phyloP scores from a whole-genome alignment of 2,329 filamentous ascomycete genomes.

The Penicillium sp. region DNA sequence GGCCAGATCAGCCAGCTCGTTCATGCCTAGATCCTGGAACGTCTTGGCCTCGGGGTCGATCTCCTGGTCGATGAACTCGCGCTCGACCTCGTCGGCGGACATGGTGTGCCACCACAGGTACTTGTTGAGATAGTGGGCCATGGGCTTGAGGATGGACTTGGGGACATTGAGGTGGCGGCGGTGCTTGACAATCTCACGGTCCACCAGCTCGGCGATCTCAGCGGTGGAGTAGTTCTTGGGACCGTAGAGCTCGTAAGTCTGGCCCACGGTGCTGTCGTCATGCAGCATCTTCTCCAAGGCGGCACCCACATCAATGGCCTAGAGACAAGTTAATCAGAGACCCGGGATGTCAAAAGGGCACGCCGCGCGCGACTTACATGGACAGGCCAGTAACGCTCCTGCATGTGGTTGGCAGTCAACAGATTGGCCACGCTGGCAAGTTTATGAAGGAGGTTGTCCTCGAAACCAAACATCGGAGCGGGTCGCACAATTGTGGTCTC shows the following conservation, averaged over 20 bases:
- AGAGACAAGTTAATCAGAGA: conserved; percentile 6
- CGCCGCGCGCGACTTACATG: conserved; percentile 59
- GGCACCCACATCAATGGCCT: conserved; percentile 85
- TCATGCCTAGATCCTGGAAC: conserved; percentile 87
- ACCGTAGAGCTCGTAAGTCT: conserved; percentile 93
- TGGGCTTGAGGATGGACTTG: conserved; percentile 72
- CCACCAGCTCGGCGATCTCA: conserved; percentile 82
- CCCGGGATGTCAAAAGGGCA: background rate
- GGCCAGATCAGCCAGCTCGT: conserved; percentile 73
- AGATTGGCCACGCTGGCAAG: conserved; percentile 77
- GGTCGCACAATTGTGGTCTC: conserved; percentile 96
- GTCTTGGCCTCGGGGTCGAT: conserved; percentile 93
- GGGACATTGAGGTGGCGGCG: conserved; percentile 89
- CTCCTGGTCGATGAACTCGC: conserved; percentile 87
- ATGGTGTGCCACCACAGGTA: conserved; percentile 83
- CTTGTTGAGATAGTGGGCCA: conserved; percentile 72
- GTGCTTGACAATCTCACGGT: conserved; percentile 87
- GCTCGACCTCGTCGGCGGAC: conserved; percentile 81
- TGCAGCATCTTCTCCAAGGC: conserved; percentile 87
- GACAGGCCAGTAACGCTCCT: conserved; percentile 85
- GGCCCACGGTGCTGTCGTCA: conserved; percentile 82
- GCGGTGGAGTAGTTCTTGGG: conserved; percentile 87
- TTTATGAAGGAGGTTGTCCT: conserved; percentile 85
- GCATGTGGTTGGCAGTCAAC: conserved; percentile 89
- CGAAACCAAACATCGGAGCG: conserved; percentile 89